These are phyloP conservation scores for Meira miltonrushii DNA, from an alignment of 1,284 basidiomycete species.

Conservation along the genomic window DNA sequence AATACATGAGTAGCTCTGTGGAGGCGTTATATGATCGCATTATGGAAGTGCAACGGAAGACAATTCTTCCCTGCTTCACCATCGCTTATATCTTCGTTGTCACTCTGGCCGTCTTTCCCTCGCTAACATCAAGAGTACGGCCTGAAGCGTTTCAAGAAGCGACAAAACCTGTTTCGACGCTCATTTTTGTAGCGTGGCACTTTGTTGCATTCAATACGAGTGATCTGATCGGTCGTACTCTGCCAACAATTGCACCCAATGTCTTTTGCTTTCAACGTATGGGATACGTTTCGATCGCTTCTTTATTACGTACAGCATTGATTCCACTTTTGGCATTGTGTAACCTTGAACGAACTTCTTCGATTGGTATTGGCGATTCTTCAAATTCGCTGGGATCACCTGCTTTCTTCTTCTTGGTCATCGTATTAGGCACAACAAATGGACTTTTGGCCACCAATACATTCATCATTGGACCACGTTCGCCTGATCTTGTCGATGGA, in stretches of 20 bases:
- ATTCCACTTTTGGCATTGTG: conserved; percentile 36
- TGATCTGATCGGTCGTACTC: conserved; percentile 33
- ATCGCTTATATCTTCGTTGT: conserved; percentile 22
- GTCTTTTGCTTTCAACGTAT: conserved; percentile 14
- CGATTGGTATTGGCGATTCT: too few species aligned
- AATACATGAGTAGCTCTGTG: not conserved
- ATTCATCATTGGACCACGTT: conserved; percentile 33
- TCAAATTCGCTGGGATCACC: conserved; percentile 4
- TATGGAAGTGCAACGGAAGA: conserved; percentile 27
- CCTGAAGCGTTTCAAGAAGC: not conserved
- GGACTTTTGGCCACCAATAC: conserved; percentile 37
- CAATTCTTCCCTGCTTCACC: conserved; percentile 23
- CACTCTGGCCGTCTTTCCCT: conserved; percentile 40
- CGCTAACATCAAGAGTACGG: conserved; percentile 37
- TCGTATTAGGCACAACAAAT: conserved; percentile 36
- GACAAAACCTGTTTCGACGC: conserved; percentile 18
- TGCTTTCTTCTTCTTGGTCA: conserved; percentile 34
- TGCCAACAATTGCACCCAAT: conserved; percentile 24
- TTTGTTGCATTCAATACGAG: conserved; percentile 41
- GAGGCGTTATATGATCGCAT: not conserved
- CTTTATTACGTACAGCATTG: conserved; percentile 26
- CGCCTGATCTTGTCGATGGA: conserved; percentile 20
- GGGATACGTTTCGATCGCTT: conserved; percentile 17
- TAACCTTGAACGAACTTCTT: conserved; percentile 17
- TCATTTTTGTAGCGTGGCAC: conserved; percentile 43